Base-by-base conservation (phyloP, 2,329 filamentous ascomycete genomes). In the Diaporthe sp. region DNA sequence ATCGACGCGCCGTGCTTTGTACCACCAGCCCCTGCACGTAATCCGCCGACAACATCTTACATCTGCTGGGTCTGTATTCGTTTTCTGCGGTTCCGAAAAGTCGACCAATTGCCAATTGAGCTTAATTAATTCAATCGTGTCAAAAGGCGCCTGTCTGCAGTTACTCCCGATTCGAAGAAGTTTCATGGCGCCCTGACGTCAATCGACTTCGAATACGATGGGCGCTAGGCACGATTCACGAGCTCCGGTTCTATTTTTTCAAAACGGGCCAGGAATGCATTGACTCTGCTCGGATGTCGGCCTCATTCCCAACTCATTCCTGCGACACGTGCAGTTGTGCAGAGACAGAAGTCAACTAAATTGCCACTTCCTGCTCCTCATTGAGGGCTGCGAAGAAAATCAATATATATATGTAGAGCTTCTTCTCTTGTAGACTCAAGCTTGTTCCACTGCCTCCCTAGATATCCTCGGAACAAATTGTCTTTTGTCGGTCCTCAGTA, bases 261-360 rank as follows among this genome's bases (percentile, higher is more conserved):
- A 6, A 47, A 35, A 33, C 25, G 40, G 40, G 10, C 2, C 19
- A 47, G 60, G 60, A 66, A 66, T 66, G 40, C 25, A 22, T 33
- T 66, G 60, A 47, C 60, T 66, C 60, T 33, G 60, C 40, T 66
- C 60, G 60, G 60, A 66, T 28, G 40, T 66, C 60, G 60, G 60
- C 12, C 60, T 47, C 40, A 28, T 64, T 64, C 40, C 17, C 25
- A 47, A 66, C 30, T 57, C 54, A 9, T 57, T 57, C 17, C 22
- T 35, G 8, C 17, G 28, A 30, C 12, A 25, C 30, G 6, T 22
- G n/a, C 15, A n/a, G 30, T 2, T 30, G 54, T 35, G 54, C 35
- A 15, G 30, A 57, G 28, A 12, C 54, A 55, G 28, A 33, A 28
- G 25, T n/a, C 25, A 35, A 17, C 47, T 19, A 33, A 66, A 9